These are phyloP conservation scores for Diaporthe humulicola DNA, from an alignment of 2,329 filamentous ascomycete species.

Conservation along the genomic window DNA sequence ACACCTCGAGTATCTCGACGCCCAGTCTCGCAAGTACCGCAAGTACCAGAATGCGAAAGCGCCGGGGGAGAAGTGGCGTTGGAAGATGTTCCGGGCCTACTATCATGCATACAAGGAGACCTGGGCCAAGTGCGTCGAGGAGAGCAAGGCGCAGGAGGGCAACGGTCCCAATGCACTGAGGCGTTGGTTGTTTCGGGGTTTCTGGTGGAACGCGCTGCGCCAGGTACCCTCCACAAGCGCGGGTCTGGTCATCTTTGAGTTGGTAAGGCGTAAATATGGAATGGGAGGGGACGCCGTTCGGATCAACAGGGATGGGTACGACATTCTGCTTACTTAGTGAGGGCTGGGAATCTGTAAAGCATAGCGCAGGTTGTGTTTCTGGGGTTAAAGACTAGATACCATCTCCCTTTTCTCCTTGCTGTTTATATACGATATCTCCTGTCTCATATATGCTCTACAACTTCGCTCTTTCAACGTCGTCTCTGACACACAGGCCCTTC, in stretches of 20 bases:
- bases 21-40: conserved; percentile 63
- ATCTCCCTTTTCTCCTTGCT: background rate
- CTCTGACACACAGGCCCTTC: conserved; percentile 12
- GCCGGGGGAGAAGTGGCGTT: conserved; percentile 53
- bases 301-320: conserved; percentile 78
- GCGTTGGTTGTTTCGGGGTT: conserved; percentile 78
- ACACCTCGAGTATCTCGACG: conserved; percentile 79
- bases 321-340: conserved; percentile 71
- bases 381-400: background rate
- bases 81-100: conserved; percentile 73
- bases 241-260: conserved; percentile 82
- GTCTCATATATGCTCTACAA: background rate
- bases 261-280: conserved; percentile 80
- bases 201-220: conserved; percentile 78
- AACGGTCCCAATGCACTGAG: conserved; percentile 52
- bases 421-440: background rate
- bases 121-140: conserved; percentile 68
- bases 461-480: conserved; percentile 2
- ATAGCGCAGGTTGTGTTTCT: conserved; percentile 24
- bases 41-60: conserved; percentile 48
- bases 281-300: conserved; percentile 71
- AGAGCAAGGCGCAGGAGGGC: conserved; percentile 69
- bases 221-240: conserved; percentile 84
- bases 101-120: conserved; percentile 80
- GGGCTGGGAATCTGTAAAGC: background rate